Base-by-base conservation (phyloP, 2,329 filamentous ascomycete genomes). In the Aspergillus nomiae region DNA sequence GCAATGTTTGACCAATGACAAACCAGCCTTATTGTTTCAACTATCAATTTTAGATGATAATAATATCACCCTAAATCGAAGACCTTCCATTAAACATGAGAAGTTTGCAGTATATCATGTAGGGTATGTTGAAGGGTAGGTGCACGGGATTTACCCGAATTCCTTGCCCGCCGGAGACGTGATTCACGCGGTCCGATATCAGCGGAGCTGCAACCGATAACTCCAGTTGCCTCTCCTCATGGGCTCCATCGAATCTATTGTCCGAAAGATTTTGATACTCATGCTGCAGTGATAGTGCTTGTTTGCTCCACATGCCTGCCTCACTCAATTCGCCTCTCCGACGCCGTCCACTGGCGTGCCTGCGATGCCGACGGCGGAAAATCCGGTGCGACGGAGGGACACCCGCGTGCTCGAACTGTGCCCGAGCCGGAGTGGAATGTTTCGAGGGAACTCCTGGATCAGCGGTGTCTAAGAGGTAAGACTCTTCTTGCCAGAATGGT, bases 351-450 rank as follows among this genome's bases (percentile, higher is more conserved):
- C 14, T 57, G 32, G 59, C 59, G 1, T 61, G 53, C 16, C 14
- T 50, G 21, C 41, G 59, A 6, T 62, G 61, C 26, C 56, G 61
- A 16, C 34, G 34, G 34, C 34, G 34, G 16, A 63, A 63, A 43
- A 53, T 63, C 51, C 57, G 61, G 7, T 63, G 61, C 41, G 61
- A 63, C 41, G 61, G 61, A 26, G 57, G 26, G 4, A 28, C 38
- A 38, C 61, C 61, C 16, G 57, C 57, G 16, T 63, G 61, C 24
- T 56, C 57, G 14, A 60, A 59, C 28, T 63, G 61, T 16, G 56
- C 61, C 32, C 53, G 45, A 45, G 60, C 56, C 3, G 60, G 48
- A 7, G 60, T 59, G 36, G 60, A 59, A 30, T 62, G 60, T 16
- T 59, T 62, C 12, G 60, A 62, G 36, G 60, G 60, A 10, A 41